These are phyloP conservation scores for Nemania diffusa DNA, from an alignment of 2,329 filamentous ascomycete species.

Conservation along the genomic window DNA sequence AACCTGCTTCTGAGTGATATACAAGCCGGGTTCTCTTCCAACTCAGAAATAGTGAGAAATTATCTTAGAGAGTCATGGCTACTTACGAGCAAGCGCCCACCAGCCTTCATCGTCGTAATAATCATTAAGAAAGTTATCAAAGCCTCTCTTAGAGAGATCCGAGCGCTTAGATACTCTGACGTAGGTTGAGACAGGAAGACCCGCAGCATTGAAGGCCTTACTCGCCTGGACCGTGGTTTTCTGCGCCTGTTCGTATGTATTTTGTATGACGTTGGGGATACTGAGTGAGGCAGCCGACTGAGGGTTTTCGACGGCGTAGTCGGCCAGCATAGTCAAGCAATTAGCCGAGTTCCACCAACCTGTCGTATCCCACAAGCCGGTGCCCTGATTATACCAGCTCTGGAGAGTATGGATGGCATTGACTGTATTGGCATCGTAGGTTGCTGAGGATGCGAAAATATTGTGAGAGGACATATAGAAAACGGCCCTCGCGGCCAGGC, in stretches of 20 bases:
- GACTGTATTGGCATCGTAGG: conserved; percentile 44
- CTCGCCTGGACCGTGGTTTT: conserved; percentile 44
- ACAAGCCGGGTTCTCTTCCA: neutral
- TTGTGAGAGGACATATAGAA: conserved; percentile 48
- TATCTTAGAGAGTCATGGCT: neutral
- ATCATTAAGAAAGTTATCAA: conserved; percentile 62
- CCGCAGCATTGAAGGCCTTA: conserved; percentile 40
- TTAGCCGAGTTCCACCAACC: conserved; percentile 74
- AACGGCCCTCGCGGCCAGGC: conserved; percentile 46
- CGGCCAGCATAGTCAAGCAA: conserved; percentile 57
- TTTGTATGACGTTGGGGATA: conserved; percentile 47
- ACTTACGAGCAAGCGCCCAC: conserved; percentile 64
- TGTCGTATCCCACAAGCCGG: conserved; percentile 65
- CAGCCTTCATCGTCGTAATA: conserved; percentile 72
- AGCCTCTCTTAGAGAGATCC: conserved; percentile 49
- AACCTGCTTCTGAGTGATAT: neutral
- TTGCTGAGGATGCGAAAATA: conserved; percentile 37
- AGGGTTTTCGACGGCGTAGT: conserved; percentile 34
- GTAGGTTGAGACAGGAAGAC: conserved; percentile 47
- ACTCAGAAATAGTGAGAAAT: neutral
- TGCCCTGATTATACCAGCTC: conserved; percentile 62
- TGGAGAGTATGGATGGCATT: conserved; percentile 55
- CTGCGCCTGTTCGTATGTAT: conserved; percentile 48
- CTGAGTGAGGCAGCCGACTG: conserved; percentile 33
- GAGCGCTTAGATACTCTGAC: conserved; percentile 39